Conservation (phyloP, 345 rosid species). For the Eucalyptus microcorys region DNA sequence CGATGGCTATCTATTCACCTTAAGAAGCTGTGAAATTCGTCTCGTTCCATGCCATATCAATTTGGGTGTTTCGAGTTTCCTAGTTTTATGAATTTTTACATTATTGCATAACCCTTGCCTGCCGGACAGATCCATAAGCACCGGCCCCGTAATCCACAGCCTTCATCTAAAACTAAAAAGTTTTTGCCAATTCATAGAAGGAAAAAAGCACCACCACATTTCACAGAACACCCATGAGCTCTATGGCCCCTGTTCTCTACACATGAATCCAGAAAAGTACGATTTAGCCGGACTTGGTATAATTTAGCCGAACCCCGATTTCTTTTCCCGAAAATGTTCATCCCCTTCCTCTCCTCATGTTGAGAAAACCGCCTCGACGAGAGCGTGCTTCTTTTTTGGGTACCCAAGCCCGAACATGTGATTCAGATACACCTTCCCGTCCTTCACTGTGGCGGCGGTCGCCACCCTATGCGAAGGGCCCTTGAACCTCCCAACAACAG, state of each 20-base stretch:
- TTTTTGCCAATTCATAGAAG: neutral
- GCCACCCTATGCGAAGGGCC: conserved; percentile 69
- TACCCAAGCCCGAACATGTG: conserved; percentile 75
- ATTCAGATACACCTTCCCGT: conserved; percentile 63
- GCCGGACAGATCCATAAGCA: neutral
- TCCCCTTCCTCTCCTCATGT: neutral
- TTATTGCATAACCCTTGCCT: neutral
- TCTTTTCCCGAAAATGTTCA: neutral
- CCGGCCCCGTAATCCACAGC: neutral
- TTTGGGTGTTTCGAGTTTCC: neutral
- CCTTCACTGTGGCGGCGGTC: conserved; percentile 73
- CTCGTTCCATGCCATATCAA: neutral
- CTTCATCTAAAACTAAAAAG: neutral
- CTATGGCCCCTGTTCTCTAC: neutral
- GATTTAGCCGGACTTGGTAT: neutral
- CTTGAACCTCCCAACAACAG: conserved; percentile 42
- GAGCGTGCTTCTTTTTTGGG: conserved; percentile 69
- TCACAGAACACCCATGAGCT: neutral
- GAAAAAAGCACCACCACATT: neutral
- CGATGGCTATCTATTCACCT: too few species aligned
- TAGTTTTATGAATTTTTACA: neutral
- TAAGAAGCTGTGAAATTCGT: neutral
- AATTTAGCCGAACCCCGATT: neutral
- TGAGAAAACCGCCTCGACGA: conserved; percentile 67
- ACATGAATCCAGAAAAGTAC: neutral